Conservation (phyloP, 495 filamentous ascomycete species). For the Lophiostoma macrostomum region DNA sequence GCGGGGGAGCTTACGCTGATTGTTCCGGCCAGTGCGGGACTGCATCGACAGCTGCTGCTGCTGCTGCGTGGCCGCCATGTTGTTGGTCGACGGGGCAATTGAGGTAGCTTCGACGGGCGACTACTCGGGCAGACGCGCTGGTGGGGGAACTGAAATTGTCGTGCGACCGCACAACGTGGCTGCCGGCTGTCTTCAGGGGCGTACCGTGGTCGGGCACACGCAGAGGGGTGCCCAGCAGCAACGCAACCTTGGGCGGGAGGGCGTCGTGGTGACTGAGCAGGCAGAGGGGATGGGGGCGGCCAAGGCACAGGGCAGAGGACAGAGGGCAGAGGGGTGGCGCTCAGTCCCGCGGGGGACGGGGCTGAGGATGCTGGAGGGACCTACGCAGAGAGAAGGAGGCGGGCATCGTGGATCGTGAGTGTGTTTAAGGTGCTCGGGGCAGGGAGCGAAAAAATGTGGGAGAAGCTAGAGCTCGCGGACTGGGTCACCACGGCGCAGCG, state of each 20-base stretch:
- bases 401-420: slow-evolving; percentile 30
- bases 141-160: no score
- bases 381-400: slow-evolving; percentile 27
- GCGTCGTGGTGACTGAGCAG: not conserved
- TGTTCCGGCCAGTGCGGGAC: slow-evolving; percentile 48
- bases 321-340: slow-evolving; percentile 14
- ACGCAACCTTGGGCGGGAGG: not conserved
- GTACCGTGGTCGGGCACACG: not conserved
- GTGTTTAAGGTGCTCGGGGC: slow-evolving; percentile 27
- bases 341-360: slow-evolving; percentile 48
- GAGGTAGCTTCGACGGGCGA: not conserved
- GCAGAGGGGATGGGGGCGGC: not conserved
- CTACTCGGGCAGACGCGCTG: no score
- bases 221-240: not conserved
- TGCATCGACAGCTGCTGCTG: slow-evolving; percentile 43
- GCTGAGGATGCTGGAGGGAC: slow-evolving; percentile 44
- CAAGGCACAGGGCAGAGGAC: not conserved
- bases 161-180: no score
- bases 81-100: not conserved
- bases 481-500: slow-evolving; percentile 21
- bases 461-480: slow-evolving; percentile 24
- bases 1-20: slow-evolving; percentile 46
- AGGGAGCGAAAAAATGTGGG: slow-evolving; percentile 34
- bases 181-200: no score
- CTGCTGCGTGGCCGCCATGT: slow-evolving; percentile 37